A percentile compares a stretch with the other conserved stretches of the same genome.
Conservation (phyloP, 2,329 filamentous ascomycete species). For the Sarocladium oryzae region DNA sequence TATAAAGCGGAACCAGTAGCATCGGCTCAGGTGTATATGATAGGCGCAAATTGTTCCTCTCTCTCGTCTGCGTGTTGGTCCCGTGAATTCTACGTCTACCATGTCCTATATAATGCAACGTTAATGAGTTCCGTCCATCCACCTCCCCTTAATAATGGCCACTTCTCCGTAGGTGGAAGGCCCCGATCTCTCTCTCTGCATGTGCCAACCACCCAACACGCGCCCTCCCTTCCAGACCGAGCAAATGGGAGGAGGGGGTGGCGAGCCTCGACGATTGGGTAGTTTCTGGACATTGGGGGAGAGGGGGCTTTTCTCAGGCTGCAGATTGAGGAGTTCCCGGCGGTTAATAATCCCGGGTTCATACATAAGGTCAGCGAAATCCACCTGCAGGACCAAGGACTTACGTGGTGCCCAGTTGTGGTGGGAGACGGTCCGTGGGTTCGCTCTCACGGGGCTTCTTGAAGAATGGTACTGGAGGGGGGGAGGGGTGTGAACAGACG, state of each 20-base stretch:
- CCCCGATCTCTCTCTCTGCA: background rate
- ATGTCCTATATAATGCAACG: background rate
- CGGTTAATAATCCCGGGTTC: constrained; percentile 1
- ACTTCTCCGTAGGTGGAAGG: no score
- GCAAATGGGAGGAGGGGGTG: background rate
- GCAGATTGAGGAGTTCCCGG: no score
- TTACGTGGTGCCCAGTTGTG: no score
- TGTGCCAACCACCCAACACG: background rate
- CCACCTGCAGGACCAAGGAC: background rate
- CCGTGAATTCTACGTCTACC: background rate
- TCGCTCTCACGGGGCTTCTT: background rate
- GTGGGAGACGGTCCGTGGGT: background rate
- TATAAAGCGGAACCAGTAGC: no score
- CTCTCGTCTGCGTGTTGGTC: background rate
- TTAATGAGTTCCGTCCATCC: no score
- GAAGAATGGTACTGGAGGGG: no score
- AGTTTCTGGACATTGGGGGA: no score
- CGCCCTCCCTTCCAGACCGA: background rate
- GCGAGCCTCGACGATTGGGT: background rate
- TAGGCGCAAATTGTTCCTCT: no score
- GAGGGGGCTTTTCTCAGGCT: no score
- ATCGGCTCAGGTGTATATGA: no score
- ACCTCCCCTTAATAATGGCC: no score
- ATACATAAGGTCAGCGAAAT: constrained; percentile 1
- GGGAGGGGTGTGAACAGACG: no score